Evolutionary conservation across 2,329 filamentous ascomycete species (phyloP).

Genomic region (Penicillium sp.): DNA sequence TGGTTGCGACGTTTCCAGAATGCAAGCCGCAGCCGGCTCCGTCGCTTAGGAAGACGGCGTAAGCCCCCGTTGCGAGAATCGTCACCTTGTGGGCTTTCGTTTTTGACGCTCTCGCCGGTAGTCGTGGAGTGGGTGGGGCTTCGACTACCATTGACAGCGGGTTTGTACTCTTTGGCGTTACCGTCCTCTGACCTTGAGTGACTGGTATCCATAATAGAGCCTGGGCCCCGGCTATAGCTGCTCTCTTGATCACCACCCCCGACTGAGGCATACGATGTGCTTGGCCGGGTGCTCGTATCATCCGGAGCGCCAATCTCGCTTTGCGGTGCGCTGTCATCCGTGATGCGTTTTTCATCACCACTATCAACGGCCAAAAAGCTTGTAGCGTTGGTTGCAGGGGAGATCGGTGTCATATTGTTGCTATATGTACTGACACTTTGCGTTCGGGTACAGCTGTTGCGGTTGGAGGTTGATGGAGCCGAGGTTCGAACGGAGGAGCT

Average conservation of each 20-base stretch:
- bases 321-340: conserved; percentile 32
- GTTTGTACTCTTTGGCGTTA: conserved; percentile 26
- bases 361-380: conserved; percentile 49
- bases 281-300: conserved; percentile 32
- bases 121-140: conserved; percentile 35
- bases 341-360: conserved; percentile 41
- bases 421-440: conserved; percentile 49
- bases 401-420: conserved; percentile 47
- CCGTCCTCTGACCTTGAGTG: conserved; percentile 26
- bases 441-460: conserved; percentile 44
- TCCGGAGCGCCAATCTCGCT: conserved; percentile 37
- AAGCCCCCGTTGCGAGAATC: conserved; percentile 26
- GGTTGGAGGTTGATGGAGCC: conserved; percentile 38
- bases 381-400: conserved; percentile 50
- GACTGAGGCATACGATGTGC: conserved; percentile 33
- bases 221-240: conserved; percentile 28
- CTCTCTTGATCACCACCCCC: conserved; percentile 24
- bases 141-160: conserved; percentile 26
- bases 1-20: conserved; percentile 46
- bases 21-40: conserved; percentile 45
- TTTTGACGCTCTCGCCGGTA: conserved; percentile 31
- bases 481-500: conserved; percentile 41
- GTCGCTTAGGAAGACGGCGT: conserved; percentile 39
- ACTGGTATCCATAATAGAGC: conserved; percentile 21
- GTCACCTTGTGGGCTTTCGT: conserved; percentile 28